These are phyloP conservation scores for Graphilbum fragrans DNA, from an alignment of 2,329 filamentous ascomycete genomes.

Conservation along the genomic window DNA sequence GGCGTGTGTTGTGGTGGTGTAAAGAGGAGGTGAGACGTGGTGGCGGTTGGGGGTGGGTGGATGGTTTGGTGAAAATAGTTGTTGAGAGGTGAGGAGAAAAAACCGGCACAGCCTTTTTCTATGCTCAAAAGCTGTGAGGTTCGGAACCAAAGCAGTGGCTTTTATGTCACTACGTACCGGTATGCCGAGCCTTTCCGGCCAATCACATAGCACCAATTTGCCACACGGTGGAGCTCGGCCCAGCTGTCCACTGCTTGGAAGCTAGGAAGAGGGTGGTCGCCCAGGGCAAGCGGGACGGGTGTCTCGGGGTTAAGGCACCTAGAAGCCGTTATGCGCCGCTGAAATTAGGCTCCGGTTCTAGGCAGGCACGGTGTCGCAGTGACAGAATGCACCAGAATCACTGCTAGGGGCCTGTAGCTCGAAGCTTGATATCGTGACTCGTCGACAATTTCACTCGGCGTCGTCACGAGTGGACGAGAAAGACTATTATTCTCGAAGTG, in stretches of 20 bases:
- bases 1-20: not conserved
- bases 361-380: too few species aligned
- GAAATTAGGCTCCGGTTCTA: too few species aligned
- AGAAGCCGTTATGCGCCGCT: too few species aligned
- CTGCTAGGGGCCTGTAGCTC: too few species aligned
- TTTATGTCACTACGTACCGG: not conserved
- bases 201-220: slow-evolving; percentile 10
- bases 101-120: not conserved
- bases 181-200: slow-evolving; percentile 6
- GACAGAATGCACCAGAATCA: too few species aligned
- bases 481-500: too few species aligned
- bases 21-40: not conserved
- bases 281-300: too few species aligned
- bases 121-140: not conserved
- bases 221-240: slow-evolving; percentile 4
- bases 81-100: not conserved
- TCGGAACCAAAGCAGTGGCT: not conserved
- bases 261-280: not conserved
- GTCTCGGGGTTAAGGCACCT: too few species aligned
- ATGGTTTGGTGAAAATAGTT: not conserved
- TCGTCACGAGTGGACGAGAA: too few species aligned
- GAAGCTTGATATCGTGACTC: too few species aligned
- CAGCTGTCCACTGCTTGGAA: too few species aligned
- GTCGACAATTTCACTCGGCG: too few species aligned
- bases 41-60: not conserved